These are phyloP conservation scores for Claviceps sorghi DNA, from an alignment of 2,329 filamentous ascomycete genomes.

Conservation along the genomic window DNA sequence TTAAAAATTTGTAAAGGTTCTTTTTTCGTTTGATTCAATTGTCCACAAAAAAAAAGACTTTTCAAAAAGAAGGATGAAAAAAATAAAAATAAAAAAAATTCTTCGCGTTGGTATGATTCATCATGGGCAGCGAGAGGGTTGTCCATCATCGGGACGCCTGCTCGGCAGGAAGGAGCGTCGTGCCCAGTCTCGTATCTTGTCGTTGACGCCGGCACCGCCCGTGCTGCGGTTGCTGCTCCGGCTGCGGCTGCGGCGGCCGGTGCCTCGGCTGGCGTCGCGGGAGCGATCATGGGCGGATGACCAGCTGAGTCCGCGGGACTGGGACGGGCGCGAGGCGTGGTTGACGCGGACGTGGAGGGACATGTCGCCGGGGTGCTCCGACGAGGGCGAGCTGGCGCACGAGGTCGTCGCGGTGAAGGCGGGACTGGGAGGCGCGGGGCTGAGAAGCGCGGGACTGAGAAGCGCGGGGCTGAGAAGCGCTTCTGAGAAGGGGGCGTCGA, in stretches of 20 bases:
- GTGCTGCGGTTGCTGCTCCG: constrained; percentile 1
- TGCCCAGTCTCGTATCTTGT: constrained; percentile 20
- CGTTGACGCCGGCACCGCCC: constrained; percentile 12
- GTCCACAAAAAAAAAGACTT: too few relatives aligned
- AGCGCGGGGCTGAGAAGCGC: constrained; percentile 18
- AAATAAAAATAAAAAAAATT: background rate
- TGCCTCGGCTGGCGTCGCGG: constrained; percentile 13
- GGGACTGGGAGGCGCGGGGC: constrained; percentile 13
- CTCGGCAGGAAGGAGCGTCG: constrained; percentile 17
- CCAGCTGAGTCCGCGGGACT: constrained; percentile 12
- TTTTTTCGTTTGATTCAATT: too few relatives aligned
- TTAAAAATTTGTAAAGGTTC: too few relatives aligned
- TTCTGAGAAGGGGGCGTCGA: constrained; percentile 24
- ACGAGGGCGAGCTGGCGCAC: constrained; percentile 3
- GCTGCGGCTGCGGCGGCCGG: constrained; percentile 9
- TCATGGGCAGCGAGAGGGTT: background rate
- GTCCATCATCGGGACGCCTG: constrained; percentile 6
- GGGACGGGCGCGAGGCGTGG: background rate
- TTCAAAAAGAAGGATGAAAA: too few relatives aligned
- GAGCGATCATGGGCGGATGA: constrained; percentile 12
- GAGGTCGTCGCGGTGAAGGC: constrained; percentile 14
- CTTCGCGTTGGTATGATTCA: background rate
- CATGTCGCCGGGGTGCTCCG: background rate
- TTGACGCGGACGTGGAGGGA: background rate
- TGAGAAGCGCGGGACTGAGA: constrained; percentile 20